Base-by-base conservation (phyloP, 805 yeast species). In the Wickerhamomyces ciferrii region DNA sequence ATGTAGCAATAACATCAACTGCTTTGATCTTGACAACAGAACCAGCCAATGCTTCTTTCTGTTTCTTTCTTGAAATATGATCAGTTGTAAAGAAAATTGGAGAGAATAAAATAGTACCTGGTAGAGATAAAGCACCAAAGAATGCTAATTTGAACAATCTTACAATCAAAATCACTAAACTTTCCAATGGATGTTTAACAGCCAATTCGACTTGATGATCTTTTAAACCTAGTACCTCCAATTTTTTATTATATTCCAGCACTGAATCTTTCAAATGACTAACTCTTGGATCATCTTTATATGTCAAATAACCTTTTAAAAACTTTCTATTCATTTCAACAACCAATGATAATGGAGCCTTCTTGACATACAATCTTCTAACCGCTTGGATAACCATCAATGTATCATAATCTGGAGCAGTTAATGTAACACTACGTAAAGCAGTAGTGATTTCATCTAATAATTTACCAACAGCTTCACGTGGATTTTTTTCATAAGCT, bases 321-420 rank as follows among this genome's bases (percentile, higher is more conserved):
- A 92, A 74, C 50, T 96, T 72, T 59, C 98, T 77, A 60, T 91
- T 92, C 80, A 92, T 84, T 61, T 91, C 97, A 18, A 89, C 86
- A 35, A 86, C 81, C 43, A 87, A 70, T 0, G 94, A 84, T 43
- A 91, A 69, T 0, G 97, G 91, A 39, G 88, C 68, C 50, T 76
- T 72, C 41, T 76, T 76, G 1, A 84, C 78, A 61, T 91, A 92
- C 38, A 92, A 73, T 56, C 99, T 75, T 63, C 97, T 76, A 4
- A 96, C 96, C 5, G 96, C 96, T 66, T 92, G 99, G 37, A 91
- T 83, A n/a, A 89, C 86, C 83, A 89, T 87, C 48, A 92, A 70
- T 15, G 96, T 90, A 53, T 92, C 98, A 67, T 82, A 92, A 61
- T 90, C 97, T 19, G 91, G 91, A 53, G 96, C 87, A 31, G 90